phyloP scores from a whole-genome alignment of 2,329 filamentous ascomycete genomes.

The Drechmeria coniospora region DNA sequence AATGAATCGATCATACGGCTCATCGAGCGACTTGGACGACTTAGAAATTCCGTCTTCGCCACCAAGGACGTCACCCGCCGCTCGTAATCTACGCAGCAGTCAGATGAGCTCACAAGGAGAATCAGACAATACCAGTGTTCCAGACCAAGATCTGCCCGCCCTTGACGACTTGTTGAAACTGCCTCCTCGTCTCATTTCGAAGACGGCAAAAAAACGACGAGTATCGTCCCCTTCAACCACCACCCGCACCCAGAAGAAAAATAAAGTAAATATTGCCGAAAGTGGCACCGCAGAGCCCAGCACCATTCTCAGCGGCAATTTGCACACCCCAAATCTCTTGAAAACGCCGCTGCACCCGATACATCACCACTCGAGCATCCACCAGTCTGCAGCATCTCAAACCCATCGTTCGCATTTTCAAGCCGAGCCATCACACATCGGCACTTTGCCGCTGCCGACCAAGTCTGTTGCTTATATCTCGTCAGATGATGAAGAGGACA shows the following conservation, averaged over 20 bases:
- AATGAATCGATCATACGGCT: slow-evolving; percentile 6
- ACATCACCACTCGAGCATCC: neutral
- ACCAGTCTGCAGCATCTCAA: too few relatives aligned
- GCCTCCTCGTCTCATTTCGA: slow-evolving; percentile 5
- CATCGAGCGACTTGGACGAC: slow-evolving; percentile 7
- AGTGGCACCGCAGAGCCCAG: slow-evolving; percentile 15
- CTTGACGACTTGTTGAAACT: slow-evolving; percentile 18
- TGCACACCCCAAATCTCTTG: neutral
- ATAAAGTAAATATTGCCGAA: slow-evolving; percentile 14
- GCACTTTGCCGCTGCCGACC: neutral
- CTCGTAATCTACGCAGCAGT: slow-evolving; percentile 15
- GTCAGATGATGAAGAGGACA: slow-evolving; percentile 10
- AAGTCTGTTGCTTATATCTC: slow-evolving; percentile 7
- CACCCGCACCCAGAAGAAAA: slow-evolving; percentile 14
- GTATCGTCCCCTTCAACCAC: slow-evolving; percentile 11
- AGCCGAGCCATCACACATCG: neutral
- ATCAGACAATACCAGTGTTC: slow-evolving; percentile 21
- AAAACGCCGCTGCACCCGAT: neutral
- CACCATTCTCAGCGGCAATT: too few relatives aligned
- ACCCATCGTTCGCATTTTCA: too few relatives aligned
- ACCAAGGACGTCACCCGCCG: slow-evolving; percentile 12
- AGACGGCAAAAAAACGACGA: slow-evolving; percentile 9
- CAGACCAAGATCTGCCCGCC: slow-evolving; percentile 22
- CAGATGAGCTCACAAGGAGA: slow-evolving; percentile 18
- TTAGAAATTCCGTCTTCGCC: slow-evolving; percentile 14